Percentiles rank a stretch among this genome's conserved stretches.
Evolutionary conservation across 495 filamentous ascomycete species (phyloP).

Genomic region (Evansstolkia leycettana): DNA sequence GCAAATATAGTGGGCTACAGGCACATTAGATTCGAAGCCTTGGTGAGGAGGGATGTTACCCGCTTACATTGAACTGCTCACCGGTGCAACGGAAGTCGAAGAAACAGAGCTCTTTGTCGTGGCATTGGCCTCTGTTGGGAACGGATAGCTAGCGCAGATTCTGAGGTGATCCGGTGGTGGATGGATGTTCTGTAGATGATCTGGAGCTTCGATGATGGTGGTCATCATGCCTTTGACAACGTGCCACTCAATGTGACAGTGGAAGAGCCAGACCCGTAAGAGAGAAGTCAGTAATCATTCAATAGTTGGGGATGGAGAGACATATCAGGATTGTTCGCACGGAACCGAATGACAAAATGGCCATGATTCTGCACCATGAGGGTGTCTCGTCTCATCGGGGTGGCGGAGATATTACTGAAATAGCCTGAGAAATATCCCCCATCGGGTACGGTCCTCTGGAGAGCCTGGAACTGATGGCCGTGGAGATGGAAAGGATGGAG

Average conservation of each 20-base stretch:
- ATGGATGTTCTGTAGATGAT: too few species aligned
- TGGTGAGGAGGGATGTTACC: too few species aligned
- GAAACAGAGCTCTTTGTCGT: too few species aligned
- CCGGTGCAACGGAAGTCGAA: too few species aligned
- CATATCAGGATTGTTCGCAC: conserved; percentile 56
- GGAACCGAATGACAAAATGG: conserved; percentile 51
- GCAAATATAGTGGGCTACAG: too few species aligned
- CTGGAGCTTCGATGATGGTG: conserved; percentile 49
- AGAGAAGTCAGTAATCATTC: not conserved
- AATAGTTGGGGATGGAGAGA: not conserved
- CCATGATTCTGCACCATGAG: conserved; percentile 39
- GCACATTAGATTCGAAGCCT: too few species aligned
- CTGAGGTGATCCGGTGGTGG: conserved; percentile 5
- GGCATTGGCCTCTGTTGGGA: conserved; percentile 4
- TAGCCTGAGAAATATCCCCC: conserved; percentile 32
- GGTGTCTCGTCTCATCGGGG: conserved; percentile 45
- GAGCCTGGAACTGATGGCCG: conserved; percentile 42
- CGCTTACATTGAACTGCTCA: too few species aligned
- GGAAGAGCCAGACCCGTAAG: conserved; percentile 49
- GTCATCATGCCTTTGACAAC: conserved; percentile 54
- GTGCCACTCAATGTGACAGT: conserved; percentile 72
- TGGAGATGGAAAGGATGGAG: conserved; percentile 58
- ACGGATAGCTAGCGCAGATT: conserved; percentile 5
- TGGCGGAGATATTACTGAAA: too few species aligned
- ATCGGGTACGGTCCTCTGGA: conserved; percentile 24